Evolutionary conservation across 805 yeast species (phyloP).

Genomic region (Komagataella mondaviorum): DNA sequence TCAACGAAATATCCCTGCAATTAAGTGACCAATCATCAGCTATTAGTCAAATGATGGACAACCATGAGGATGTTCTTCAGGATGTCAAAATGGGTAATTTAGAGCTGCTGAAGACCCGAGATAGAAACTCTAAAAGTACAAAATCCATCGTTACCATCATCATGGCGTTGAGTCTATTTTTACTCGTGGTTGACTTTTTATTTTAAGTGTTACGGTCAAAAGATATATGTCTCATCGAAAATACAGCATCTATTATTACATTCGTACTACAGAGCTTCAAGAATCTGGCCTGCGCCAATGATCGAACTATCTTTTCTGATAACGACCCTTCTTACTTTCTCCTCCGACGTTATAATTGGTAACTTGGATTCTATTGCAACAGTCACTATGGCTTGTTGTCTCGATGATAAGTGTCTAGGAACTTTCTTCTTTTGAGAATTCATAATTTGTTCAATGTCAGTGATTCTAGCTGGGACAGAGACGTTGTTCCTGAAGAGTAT

Average conservation of each 20-base stretch:
- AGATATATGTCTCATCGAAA: background rate
- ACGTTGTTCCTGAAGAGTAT: conserved; percentile 66
- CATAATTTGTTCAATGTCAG: conserved; percentile 25
- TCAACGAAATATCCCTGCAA: conserved; percentile 63
- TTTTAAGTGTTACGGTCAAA: background rate
- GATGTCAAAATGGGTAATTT: conserved; percentile 64
- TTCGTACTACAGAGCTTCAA: conserved; percentile 4
- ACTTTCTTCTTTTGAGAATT: conserved; percentile 19
- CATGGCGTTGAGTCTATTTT: conserved; percentile 37
- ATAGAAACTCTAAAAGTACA: conserved; percentile 48
- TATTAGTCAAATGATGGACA: conserved; percentile 47
- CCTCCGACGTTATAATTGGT: conserved; percentile 36
- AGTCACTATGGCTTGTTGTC: conserved; percentile 44
- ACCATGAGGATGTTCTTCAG: conserved; percentile 50
- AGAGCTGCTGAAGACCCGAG: conserved; percentile 55
- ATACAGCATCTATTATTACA: background rate
- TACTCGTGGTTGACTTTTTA: conserved; percentile 41
- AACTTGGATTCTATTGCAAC: conserved; percentile 35
- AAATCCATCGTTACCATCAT: conserved; percentile 42
- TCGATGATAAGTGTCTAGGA: conserved; percentile 41
- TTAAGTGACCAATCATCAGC: conserved; percentile 59
- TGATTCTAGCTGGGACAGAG: conserved; percentile 55
- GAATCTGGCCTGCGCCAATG: conserved; percentile 33
- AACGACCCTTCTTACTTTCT: conserved; percentile 53
- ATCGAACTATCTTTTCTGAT: conserved; percentile 58